Conservation (phyloP, 1,284 basidiomycete species). For the Macrocystidia cucumis region DNA sequence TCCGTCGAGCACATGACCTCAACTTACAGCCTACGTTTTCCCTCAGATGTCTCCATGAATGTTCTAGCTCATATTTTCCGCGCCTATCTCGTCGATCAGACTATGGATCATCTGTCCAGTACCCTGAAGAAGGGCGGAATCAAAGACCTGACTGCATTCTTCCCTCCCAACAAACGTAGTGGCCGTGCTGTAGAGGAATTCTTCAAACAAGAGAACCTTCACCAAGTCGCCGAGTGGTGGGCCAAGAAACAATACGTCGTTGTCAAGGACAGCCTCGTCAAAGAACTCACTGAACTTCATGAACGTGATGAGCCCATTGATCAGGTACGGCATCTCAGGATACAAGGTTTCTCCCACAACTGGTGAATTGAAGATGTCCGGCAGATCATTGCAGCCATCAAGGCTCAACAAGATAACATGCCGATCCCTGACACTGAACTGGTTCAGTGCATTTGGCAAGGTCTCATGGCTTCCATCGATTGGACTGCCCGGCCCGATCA, state of each 20-base stretch:
- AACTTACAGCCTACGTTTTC: slow-evolving; percentile 2
- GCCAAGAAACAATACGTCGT: slow-evolving; percentile 78
- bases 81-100: slow-evolving; percentile 71
- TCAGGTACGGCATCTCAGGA: slow-evolving; percentile 53
- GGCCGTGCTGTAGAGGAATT: slow-evolving; percentile 73
- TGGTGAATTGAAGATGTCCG: slow-evolving; percentile 5
- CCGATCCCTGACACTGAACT: slow-evolving; percentile 80
- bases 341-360: slow-evolving; percentile 3
- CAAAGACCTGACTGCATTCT: slow-evolving; percentile 82
- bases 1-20: slow-evolving; percentile 2
- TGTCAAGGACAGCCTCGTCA: slow-evolving; percentile 61
- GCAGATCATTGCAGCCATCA: slow-evolving; percentile 73
- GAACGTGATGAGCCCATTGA: slow-evolving; percentile 57
- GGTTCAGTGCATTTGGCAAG: slow-evolving; percentile 86
- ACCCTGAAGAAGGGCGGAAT: slow-evolving; percentile 78
- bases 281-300: slow-evolving; percentile 51
- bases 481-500: slow-evolving; percentile 87
- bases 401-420: slow-evolving; percentile 56
- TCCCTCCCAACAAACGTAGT: slow-evolving; percentile 77
- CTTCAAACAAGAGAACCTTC: slow-evolving; percentile 75
- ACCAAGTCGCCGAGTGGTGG: slow-evolving; percentile 87
- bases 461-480: slow-evolving; percentile 81
- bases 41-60: slow-evolving; percentile 64
- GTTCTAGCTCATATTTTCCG: slow-evolving; percentile 79
- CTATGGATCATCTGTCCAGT: slow-evolving; percentile 80